phyloP scores from a whole-genome alignment of 1,284 basidiomycete species.

The Apiotrichum porosum region DNA sequence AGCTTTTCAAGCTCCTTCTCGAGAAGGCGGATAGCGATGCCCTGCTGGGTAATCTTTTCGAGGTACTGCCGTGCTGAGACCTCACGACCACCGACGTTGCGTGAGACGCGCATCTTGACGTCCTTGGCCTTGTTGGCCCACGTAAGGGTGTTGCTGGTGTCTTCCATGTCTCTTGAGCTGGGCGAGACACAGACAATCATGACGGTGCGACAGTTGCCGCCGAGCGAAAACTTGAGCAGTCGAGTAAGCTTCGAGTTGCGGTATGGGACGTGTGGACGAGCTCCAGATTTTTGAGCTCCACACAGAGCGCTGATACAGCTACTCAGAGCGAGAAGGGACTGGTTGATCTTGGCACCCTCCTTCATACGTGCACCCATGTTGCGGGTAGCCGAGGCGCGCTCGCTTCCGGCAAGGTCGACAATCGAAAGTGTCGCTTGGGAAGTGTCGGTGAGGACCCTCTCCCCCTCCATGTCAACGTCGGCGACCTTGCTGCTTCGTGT shows the following conservation, averaged over 20 bases:
- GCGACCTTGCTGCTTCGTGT: slow-evolving; percentile 61
- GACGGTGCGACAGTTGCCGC: slow-evolving; percentile 95
- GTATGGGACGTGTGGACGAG: slow-evolving; percentile 85
- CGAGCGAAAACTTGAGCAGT: slow-evolving; percentile 89
- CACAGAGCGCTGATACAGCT: slow-evolving; percentile 97
- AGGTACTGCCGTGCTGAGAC: slow-evolving; percentile 90
- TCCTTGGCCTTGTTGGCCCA: slow-evolving; percentile 95
- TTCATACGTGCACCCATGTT: slow-evolving; percentile 98
- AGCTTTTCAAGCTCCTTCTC: slow-evolving; percentile 59
- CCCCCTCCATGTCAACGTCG: slow-evolving; percentile 40
- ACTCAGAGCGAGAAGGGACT: slow-evolving; percentile 87
- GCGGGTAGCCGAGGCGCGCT: slow-evolving; percentile 85
- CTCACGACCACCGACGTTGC: slow-evolving; percentile 89
- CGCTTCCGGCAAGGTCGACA: slow-evolving; percentile 92
- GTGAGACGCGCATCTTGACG: slow-evolving; percentile 86
- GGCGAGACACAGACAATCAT: slow-evolving; percentile 97
- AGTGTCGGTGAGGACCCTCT: slow-evolving; percentile 52
- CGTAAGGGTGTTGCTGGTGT: slow-evolving; percentile 92
- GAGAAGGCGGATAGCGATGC: slow-evolving; percentile 51
- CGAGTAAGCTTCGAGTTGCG: slow-evolving; percentile 95
- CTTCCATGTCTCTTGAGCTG: slow-evolving; percentile 89
- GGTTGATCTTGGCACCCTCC: slow-evolving; percentile 96
- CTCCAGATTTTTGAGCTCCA: slow-evolving; percentile 61
- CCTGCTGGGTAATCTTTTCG: slow-evolving; percentile 72
- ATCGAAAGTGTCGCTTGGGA: slow-evolving; percentile 89